These are phyloP conservation scores for Kernera saxatilis DNA, from an alignment of 345 rosid genomes.

Conservation along the genomic window DNA sequence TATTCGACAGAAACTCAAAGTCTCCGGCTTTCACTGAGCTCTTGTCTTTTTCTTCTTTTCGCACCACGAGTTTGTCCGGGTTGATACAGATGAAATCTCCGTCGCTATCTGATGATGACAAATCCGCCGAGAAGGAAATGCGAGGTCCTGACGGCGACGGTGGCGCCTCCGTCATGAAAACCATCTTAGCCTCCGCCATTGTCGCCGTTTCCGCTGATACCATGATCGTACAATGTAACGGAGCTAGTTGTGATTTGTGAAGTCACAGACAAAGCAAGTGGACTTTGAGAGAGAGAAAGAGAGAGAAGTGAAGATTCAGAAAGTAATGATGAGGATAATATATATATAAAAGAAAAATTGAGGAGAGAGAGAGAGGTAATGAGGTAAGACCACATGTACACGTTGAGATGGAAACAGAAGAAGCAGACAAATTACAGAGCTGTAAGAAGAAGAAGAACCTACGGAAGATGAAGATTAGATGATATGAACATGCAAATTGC, in stretches of 20 bases:
- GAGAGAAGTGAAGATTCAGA: conserved; percentile 11
- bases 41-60: conserved; percentile 17
- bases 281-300: not conserved
- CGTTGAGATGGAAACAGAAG: conserved; percentile 27
- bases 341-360: not conserved
- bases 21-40: conserved; percentile 47
- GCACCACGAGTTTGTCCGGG: conserved; percentile 35
- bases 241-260: not conserved
- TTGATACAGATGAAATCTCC: conserved; percentile 56
- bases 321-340: conserved; percentile 8
- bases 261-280: conserved; percentile 16
- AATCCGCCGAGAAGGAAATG: conserved; percentile 81
- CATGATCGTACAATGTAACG: conserved; percentile 2
- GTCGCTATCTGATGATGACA: conserved; percentile 37
- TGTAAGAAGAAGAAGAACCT: conserved; percentile 29
- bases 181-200: not conserved
- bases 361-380: not conserved
- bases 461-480: conserved; percentile 12
- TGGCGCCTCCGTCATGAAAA: conserved; percentile 5
- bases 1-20: conserved; percentile 71
- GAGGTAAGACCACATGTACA: conserved; percentile 31
- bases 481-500: conserved; percentile 21
- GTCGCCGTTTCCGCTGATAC: conserved; percentile 12
- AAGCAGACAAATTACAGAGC: conserved; percentile 27
- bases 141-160: conserved; percentile 51